phyloP scores from a whole-genome alignment of 2,329 filamentous ascomycete species.

The Knoxdaviesia capensis region DNA sequence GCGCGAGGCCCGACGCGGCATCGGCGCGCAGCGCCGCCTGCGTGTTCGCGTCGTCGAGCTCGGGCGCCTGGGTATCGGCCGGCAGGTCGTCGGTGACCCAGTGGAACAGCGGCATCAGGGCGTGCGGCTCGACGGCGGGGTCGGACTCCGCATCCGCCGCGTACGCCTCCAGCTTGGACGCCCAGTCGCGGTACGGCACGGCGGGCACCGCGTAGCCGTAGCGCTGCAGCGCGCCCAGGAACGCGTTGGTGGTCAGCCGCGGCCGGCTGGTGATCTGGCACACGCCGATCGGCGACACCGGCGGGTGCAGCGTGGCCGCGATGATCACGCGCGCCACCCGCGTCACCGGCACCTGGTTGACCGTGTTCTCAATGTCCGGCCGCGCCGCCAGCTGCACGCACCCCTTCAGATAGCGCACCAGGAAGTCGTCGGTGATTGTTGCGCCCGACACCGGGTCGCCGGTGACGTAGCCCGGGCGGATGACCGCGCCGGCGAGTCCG shows the following conservation, averaged over 20 bases:
- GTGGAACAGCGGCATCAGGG: slow-evolving; percentile 44
- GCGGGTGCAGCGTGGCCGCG: slow-evolving; percentile 47
- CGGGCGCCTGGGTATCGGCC: slow-evolving; percentile 44
- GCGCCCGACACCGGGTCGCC: slow-evolving; percentile 52
- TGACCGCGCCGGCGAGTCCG: slow-evolving; percentile 54
- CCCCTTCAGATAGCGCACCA: slow-evolving; percentile 71
- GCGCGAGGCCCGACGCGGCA: slow-evolving; percentile 18
- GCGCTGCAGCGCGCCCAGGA: slow-evolving; percentile 44
- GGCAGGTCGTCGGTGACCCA: slow-evolving; percentile 51
- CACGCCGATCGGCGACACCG: slow-evolving; percentile 23
- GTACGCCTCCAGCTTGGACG: slow-evolving; percentile 20
- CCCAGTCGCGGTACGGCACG: slow-evolving; percentile 50
- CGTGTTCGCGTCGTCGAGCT: slow-evolving; percentile 44
- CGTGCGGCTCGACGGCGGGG: slow-evolving; percentile 11
- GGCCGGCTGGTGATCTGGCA: slow-evolving; percentile 67
- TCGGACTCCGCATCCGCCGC: slow-evolving; percentile 9
- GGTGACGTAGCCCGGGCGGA: slow-evolving; percentile 71
- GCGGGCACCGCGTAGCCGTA: slow-evolving; percentile 56
- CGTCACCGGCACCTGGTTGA: slow-evolving; percentile 76
- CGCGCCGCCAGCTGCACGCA: slow-evolving; percentile 59
- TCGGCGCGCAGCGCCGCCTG: slow-evolving; percentile 35
- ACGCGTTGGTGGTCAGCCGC: slow-evolving; percentile 58
- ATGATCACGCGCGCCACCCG: slow-evolving; percentile 69
- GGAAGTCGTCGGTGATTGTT: slow-evolving; percentile 73
- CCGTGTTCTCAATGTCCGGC: slow-evolving; percentile 64